Percentiles rank a stretch among this genome's conserved stretches.
Evolutionary conservation across 2,329 filamentous ascomycete genomes (phyloP).

Genomic region (Domatiomyces catenatus): DNA sequence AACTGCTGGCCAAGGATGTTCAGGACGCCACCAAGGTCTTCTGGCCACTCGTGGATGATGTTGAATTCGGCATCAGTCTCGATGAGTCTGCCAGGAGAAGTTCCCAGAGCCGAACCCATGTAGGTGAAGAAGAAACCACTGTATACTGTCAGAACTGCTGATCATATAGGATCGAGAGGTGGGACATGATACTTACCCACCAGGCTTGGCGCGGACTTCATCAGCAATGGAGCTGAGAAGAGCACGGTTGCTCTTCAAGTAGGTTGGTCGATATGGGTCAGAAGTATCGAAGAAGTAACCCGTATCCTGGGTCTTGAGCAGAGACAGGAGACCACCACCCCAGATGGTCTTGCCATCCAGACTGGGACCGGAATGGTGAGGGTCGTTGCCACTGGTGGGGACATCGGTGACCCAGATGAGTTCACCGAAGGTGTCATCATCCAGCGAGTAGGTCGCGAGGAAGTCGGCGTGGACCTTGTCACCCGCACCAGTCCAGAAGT

Average conservation of each 20-base stretch:
- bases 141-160: slow-evolving; percentile 1
- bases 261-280: slow-evolving; percentile 44
- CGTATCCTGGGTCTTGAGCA: slow-evolving; percentile 45
- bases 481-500: slow-evolving; percentile 48
- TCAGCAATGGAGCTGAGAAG: slow-evolving; percentile 45
- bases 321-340: slow-evolving; percentile 42
- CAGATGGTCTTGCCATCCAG: slow-evolving; percentile 42
- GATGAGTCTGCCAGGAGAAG: slow-evolving; percentile 43
- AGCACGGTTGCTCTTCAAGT: slow-evolving; percentile 45
- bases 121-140: slow-evolving; percentile 46
- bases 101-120: slow-evolving; percentile 45
- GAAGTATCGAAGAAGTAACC: slow-evolving; percentile 47
- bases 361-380: slow-evolving; percentile 42
- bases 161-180: background rate
- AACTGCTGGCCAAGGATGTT: slow-evolving; percentile 47
- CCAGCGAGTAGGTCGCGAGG: slow-evolving; percentile 42
- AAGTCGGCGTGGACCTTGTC: slow-evolving; percentile 47
- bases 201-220: slow-evolving; percentile 48
- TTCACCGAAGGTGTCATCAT: slow-evolving; percentile 48
- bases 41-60: slow-evolving; percentile 48
- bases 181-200: slow-evolving; percentile 24
- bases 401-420: slow-evolving; percentile 45
- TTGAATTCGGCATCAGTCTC: slow-evolving; percentile 45
- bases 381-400: slow-evolving; percentile 43
- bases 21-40: slow-evolving; percentile 38